Conservation (phyloP, 345 rosid species). For the Eucalyptus microcorys region DNA sequence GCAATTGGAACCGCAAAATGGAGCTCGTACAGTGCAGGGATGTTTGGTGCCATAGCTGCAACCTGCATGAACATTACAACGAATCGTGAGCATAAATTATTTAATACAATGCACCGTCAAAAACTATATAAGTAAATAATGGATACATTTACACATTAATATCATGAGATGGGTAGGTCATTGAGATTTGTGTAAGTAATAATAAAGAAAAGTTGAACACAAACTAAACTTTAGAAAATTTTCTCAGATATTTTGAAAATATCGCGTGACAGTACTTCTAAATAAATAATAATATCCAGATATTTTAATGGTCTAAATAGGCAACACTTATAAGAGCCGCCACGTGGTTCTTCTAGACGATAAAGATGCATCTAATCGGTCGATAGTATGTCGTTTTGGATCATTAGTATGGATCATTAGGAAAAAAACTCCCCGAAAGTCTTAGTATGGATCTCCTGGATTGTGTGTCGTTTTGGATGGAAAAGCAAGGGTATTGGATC, state of each 20-base stretch:
- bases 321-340: neutral
- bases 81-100: neutral
- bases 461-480: too few species aligned
- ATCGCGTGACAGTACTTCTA: neutral
- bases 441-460: too few species aligned
- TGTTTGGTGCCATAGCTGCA: slow-evolving; percentile 44
- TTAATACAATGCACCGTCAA: neutral
- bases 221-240: neutral
- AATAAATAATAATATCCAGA: neutral
- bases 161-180: neutral
- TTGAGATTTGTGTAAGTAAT: neutral
- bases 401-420: too few species aligned
- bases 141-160: neutral
- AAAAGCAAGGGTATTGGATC: too few species aligned
- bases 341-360: too few species aligned
- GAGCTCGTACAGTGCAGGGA: slow-evolving; percentile 44
- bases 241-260: neutral
- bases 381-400: too few species aligned
- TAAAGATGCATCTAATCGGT: too few species aligned
- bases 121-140: neutral
- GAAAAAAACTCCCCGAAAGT: too few species aligned
- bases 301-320: neutral
- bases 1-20: slow-evolving; percentile 62
- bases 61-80: slow-evolving; percentile 7
- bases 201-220: neutral